Evolutionary conservation across 148 eudicot genomes (phyloP), one percentile per base, ranked within the genome.

Genomic region (Persicaria maculosa): DNA sequence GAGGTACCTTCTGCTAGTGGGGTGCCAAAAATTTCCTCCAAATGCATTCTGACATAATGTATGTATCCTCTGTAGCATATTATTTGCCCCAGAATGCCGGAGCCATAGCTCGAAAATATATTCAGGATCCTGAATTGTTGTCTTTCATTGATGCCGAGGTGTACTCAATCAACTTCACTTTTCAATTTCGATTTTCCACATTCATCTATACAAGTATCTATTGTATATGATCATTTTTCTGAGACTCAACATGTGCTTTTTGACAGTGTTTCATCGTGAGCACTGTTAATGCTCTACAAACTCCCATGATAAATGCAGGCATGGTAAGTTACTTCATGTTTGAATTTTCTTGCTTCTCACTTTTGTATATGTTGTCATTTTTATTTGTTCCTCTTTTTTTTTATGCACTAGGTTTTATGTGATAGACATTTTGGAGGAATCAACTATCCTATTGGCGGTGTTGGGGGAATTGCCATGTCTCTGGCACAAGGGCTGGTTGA

Each of bases 111-210:
- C 93, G 94, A 43, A 96, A 85, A 65, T 92, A 73, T 75, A 92
- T 96, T 47, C 92, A 88, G 79, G 99, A 96, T 80, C 91, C 91
- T 15, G 84, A 88, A 47, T 72, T 96, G 79, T 64, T 96, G 81
- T 90, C 97, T 65, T 96, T 90, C 71, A 92, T 96, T 68, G 99
- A 96, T 88, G 97, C 97, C 15, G 99, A 96, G 99, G 99, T 94
- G 76, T 68, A 70, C 20, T 61, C 59, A 75, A 22, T 44, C 74
- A 61, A 50, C 15, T 40, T 17, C 70, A 40, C 17, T 25, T 59
- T 59, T 20, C 25, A 59, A 36, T 40, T 65, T 12, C 9, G 47
- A 43, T 14, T 62, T 65, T 65, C 44, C 68, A 4, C 68, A 11
- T 31, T 62, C 46, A 4, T 65, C 46, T 65, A 59, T 25, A 20